A percentile compares a stretch with the other conserved stretches of the same genome.
These are phyloP conservation scores for Rhodotorula kratochvilovae DNA, from an alignment of 768 basidiomycete genomes.

Conservation along the genomic window DNA sequence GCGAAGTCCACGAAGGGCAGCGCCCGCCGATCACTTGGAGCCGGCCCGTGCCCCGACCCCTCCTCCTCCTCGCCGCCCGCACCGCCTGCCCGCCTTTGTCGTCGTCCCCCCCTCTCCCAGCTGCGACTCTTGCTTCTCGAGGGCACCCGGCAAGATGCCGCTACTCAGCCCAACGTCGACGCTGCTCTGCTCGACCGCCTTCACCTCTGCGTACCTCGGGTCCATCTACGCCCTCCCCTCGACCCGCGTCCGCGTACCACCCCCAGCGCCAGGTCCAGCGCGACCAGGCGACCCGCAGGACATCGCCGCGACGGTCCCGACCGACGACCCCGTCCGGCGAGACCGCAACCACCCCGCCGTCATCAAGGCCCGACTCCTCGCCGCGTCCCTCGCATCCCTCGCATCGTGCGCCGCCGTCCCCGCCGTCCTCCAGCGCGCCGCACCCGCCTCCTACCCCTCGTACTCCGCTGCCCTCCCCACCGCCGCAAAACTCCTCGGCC, in stretches of 20 bases:
- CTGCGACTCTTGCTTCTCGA: neutral
- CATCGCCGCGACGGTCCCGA: constrained; percentile 4
- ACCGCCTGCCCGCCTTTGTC: too few relatives aligned
- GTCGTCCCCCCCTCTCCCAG: neutral
- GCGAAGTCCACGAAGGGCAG: too few relatives aligned
- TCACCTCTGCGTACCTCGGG: constrained; percentile 70
- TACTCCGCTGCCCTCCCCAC: constrained; percentile 7
- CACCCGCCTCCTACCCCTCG: constrained; percentile 4
- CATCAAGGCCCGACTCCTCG: constrained; percentile 69
- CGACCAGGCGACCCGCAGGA: constrained; percentile 39
- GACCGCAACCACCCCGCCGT: constrained; percentile 76
- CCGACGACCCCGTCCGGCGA: constrained; percentile 54
- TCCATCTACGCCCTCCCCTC: constrained; percentile 72
- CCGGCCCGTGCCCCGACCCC: too few relatives aligned
- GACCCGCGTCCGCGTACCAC: constrained; percentile 52
- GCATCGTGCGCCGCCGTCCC: constrained; percentile 27
- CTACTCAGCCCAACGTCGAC: neutral
- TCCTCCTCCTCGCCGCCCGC: too few relatives aligned
- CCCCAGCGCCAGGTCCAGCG: constrained; percentile 43
- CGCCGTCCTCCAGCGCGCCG: constrained; percentile 4
- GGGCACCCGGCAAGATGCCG: neutral
- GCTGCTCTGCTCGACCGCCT: constrained; percentile 54
- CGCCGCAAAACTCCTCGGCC: constrained; percentile 20
- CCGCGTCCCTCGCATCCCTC: constrained; percentile 52
- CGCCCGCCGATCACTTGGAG: too few relatives aligned